Evolutionary conservation across 1,139 yeast species (phyloP).

Genomic region (Debaryomycetaceae sp.): DNA sequence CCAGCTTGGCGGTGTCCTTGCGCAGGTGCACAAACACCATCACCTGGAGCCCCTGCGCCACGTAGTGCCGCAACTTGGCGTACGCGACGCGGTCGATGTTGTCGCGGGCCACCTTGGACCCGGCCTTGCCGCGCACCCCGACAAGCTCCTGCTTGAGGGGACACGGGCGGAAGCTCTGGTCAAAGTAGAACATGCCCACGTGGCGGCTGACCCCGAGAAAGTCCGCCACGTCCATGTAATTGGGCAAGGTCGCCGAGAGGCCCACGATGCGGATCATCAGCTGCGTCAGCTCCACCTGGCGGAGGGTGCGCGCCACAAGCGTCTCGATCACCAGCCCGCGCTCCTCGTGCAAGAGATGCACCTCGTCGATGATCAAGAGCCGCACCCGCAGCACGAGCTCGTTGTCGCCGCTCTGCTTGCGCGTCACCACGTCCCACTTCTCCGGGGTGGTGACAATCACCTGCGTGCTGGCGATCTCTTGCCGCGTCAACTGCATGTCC

Average conservation of each 20-base stretch:
- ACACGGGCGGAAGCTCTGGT: constrained; percentile 88
- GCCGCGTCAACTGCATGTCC: constrained; percentile 88
- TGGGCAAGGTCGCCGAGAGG: constrained; percentile 92
- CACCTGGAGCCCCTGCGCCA: constrained; percentile 75
- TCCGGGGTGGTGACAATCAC: constrained; percentile 96
- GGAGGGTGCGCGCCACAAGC: constrained; percentile 86
- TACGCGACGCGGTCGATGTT: constrained; percentile 75
- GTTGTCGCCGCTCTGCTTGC: constrained; percentile 81
- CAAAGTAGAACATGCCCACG: constrained; percentile 91
- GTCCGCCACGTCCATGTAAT: constrained; percentile 91
- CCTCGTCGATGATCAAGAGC: constrained; percentile 88
- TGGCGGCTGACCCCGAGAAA: constrained; percentile 87
- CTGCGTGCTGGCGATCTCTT: constrained; percentile 82
- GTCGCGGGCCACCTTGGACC: constrained; percentile 62
- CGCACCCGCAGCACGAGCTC: constrained; percentile 84
- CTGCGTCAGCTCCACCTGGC: constrained; percentile 93
- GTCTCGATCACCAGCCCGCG: constrained; percentile 98
- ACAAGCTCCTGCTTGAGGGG: constrained; percentile 85
- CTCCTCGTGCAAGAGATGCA: constrained; percentile 93
- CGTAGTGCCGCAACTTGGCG: constrained; percentile 66
- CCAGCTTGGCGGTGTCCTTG: constrained; percentile 85
- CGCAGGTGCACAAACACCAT: constrained; percentile 97
- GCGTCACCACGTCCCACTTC: constrained; percentile 98
- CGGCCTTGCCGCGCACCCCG: constrained; percentile 85
- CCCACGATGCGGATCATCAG: constrained; percentile 96